Conservation (phyloP, 2,329 filamentous ascomycete species). For the Pleochaeta shiraiana region DNA sequence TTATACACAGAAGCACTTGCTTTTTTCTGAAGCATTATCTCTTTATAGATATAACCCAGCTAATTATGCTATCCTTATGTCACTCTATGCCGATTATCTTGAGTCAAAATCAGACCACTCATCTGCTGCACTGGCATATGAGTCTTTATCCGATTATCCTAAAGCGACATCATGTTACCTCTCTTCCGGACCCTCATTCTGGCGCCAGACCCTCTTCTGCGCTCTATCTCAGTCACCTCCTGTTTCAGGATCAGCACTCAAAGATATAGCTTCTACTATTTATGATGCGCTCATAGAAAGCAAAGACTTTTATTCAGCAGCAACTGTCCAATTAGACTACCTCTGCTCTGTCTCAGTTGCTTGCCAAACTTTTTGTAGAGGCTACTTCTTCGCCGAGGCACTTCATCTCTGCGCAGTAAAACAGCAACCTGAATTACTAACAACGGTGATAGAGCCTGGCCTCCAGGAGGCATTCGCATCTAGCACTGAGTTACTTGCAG, state of each 20-base stretch:
- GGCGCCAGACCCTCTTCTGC: conserved; percentile 74
- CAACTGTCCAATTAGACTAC: conserved; percentile 63
- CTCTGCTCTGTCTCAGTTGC: conserved; percentile 49
- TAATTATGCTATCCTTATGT: conserved; percentile 45
- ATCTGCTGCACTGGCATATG: conserved; percentile 78
- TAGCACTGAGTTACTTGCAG: conserved; percentile 78
- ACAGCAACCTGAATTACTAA: conserved; percentile 38
- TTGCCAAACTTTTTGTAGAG: conserved; percentile 63
- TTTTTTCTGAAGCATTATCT: conserved; percentile 58
- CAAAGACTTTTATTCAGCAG: conserved; percentile 65
- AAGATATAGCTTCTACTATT: conserved; percentile 47
- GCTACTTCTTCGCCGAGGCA: conserved; percentile 75
- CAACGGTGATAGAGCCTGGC: conserved; percentile 46
- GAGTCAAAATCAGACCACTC: conserved; percentile 53
- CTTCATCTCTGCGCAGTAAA: conserved; percentile 47
- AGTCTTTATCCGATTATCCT: conserved; percentile 54
- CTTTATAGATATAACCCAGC: conserved; percentile 65
- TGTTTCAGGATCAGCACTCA: conserved; percentile 35
- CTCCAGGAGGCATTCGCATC: conserved; percentile 61
- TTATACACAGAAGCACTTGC: conserved; percentile 57
- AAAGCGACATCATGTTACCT: conserved; percentile 69
- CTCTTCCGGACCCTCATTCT: conserved; percentile 50
- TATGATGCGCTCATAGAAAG: conserved; percentile 62
- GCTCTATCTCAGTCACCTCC: conserved; percentile 45
- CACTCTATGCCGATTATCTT: conserved; percentile 60